Base-by-base conservation (phyloP, 371 early-diverging fungal species). In the Mucor circinelloides region DNA sequence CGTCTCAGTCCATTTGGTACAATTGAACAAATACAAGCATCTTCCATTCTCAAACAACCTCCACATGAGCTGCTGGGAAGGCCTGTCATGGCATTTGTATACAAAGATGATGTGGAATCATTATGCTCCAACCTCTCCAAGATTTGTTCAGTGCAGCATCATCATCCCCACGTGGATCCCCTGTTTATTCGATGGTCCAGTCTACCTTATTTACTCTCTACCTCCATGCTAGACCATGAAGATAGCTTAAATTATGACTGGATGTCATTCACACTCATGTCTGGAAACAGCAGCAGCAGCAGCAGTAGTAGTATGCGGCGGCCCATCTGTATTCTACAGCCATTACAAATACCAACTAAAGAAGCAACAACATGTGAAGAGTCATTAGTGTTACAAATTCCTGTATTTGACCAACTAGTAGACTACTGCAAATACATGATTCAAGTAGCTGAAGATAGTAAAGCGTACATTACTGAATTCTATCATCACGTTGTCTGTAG, bases 51-150 rank as follows among this genome's bases (percentile, higher is more conserved):
- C 12, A 42, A 62, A 13, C 73, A 73, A 36, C 52, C 62, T 3
- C 27, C 36, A 1, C 6, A 17, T 10, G 69, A 68, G 50, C 31
- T 69, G n/a, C 2, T 66, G 8, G 73, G 73, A 21, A 52, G 64
- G 25, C 73, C 73, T 2, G 54, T 73, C 1, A 73, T 73, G 73
- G 67, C 63, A n/a, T 73, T 63, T 63, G 58, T 73, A 23, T 69
- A 73, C 50, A 30, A 69, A 9, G 69, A 73, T 12, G 73, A 73
- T 63, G 44, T 73, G 10, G 60, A 56, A 12, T 23, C 50, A 7
- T 54, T 73, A 19, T 69, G 66, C 40, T 31, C 63, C 10, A 58
- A 54, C 42, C 56, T 73, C n/a, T 46, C 63, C 13, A 65, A 58
- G 6, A 52, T 62, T 0, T 62, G 62, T 17, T 62, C 62, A 1